Evolutionary conservation across 768 basidiomycete genomes (phyloP).

Genomic region (Termitomyces eurrhizus): DNA sequence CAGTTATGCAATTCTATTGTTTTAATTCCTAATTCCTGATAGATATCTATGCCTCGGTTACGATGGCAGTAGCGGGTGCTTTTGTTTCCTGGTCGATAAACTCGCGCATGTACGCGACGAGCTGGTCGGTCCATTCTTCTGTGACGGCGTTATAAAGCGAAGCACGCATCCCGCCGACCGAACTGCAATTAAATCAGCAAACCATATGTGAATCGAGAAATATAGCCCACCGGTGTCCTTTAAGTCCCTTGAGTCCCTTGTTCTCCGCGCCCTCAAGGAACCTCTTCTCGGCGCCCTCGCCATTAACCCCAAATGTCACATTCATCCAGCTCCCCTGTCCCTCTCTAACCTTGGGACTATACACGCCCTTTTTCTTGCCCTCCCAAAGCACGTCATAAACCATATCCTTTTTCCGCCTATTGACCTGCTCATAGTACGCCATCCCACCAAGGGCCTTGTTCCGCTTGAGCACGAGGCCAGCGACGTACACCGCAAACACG

Average conservation of each 20-base stretch:
- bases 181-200: conserved; percentile 28
- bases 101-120: conserved; percentile 57
- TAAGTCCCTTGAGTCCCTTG: conserved; percentile 78
- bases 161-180: conserved; percentile 66
- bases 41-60: conserved; percentile 7
- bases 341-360: conserved; percentile 66
- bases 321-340: conserved; percentile 95
- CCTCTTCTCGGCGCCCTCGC: conserved; percentile 64
- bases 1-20: too few relatives aligned
- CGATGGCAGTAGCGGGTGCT: conserved; percentile 5
- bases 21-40: background rate
- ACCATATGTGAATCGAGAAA: too few relatives aligned
- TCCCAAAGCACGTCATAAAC: conserved; percentile 71
- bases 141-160: conserved; percentile 90
- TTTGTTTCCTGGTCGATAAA: conserved; percentile 34
- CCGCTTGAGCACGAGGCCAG: conserved; percentile 77
- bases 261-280: conserved; percentile 82
- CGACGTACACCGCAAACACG: conserved; percentile 86
- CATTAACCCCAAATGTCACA: conserved; percentile 76
- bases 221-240: conserved; percentile 75
- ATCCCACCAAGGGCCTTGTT: conserved; percentile 65
- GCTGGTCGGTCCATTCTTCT: conserved; percentile 61
- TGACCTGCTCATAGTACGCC: conserved; percentile 58
- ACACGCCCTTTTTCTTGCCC: conserved; percentile 68
- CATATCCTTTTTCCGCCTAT: conserved; percentile 69